phyloP scores from a whole-genome alignment of 805 yeast species.

The Maudiozyma bulderi region DNA sequence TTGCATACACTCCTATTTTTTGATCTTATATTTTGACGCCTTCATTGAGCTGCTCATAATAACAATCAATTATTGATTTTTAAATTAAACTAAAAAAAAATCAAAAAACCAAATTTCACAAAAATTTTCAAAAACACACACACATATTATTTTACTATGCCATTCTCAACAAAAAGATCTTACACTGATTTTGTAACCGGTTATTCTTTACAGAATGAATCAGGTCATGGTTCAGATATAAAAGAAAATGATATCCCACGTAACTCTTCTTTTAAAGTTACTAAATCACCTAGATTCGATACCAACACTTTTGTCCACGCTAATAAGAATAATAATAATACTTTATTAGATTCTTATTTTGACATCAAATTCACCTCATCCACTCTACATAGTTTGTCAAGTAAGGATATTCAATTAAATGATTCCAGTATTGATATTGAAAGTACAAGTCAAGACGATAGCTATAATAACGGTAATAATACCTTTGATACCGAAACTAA shows the following conservation, averaged over 20 bases:
- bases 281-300: background rate
- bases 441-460: background rate
- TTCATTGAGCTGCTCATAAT: conserved; percentile 24
- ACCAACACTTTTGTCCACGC: background rate
- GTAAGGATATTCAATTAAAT: background rate
- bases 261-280: conserved; percentile 2
- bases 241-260: conserved; percentile 1
- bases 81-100: background rate
- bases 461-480: background rate
- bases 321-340: background rate
- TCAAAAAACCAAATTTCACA: background rate
- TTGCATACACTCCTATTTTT: background rate
- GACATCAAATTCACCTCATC: conserved; percentile 7
- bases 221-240: background rate
- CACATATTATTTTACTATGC: conserved; percentile 8
- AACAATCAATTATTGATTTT: background rate
- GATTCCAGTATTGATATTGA: background rate
- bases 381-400: conserved; percentile 2
- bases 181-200: conserved; percentile 7
- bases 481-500: background rate
- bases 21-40: conserved; percentile 20
- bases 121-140: background rate
- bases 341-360: conserved; percentile 1
- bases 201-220: background rate
- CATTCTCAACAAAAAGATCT: conserved; percentile 16